Base-by-base conservation (phyloP, 2,329 filamentous ascomycete genomes). In the Colletotrichum godetiae region DNA sequence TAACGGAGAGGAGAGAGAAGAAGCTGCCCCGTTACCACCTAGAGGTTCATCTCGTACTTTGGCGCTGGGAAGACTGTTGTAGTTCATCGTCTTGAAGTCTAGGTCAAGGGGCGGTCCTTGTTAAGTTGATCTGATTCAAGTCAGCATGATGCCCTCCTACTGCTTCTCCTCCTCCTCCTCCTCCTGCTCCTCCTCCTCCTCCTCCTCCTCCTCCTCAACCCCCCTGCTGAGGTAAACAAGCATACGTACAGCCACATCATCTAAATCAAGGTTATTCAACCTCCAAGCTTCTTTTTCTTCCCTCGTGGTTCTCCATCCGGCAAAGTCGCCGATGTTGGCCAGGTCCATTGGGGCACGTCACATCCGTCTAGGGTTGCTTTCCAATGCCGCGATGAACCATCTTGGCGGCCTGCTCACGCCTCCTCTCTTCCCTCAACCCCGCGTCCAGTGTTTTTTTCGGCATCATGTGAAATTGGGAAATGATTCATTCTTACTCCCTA, bases 401-500 rank as follows among this genome's bases (percentile, higher is more conserved):
- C 65, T 63, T 53, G 37, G 69, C 58, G 31, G 15, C 49, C 66
- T 56, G n/a, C 58, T 63, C 58, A 46, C 42, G n/a, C 65, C 65
- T 63, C 46, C 46, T 29, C 56, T n/a, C 42, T 49, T 49, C 55
- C 63, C 65, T 52, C 58, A 22, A 65, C 35, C 35, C 52, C 13
- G 24, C 15, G 15, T 29, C 27, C 27, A 19, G 37, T 29, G 35
- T 15, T 5, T 22, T n/a, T 2, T 42, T 68, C 65, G 65, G 64
- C 58, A 68, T 72, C 69, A 72, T 68, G 69, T 68, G 69, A 72
- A 63, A 46, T 19, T 42, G 15, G n/a, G 37, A n/a, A 15, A 6
- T 31, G n/a, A 35, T 56, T n/a, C 5, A 24, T 1, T 15, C 12
- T 15, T 31, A 12, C 8, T 8, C 22, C 12, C 7, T 42, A 22